Evolutionary conservation across 768 basidiomycete species (phyloP), one percentile per base, ranked within the genome.

Genomic region (Calocybe indica): DNA sequence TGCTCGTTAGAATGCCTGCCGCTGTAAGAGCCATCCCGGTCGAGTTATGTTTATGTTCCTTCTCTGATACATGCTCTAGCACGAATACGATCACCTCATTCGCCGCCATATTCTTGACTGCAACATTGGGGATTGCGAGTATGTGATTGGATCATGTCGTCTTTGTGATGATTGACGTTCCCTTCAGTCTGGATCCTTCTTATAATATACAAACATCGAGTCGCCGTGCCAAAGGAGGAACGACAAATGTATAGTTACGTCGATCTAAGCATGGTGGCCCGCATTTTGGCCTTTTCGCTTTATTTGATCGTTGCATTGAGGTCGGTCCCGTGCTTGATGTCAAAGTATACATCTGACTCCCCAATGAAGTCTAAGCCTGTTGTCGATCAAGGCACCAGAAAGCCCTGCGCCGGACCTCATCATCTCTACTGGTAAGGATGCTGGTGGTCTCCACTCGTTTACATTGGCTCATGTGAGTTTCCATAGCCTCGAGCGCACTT

Each of bases 321-420:
- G 76, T 72, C 32, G 37, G 55, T 49, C 13, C 7, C 12, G 10
- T 12, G 31, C 43, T 14, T n/a, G 46, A 43, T n/a, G 15, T 2
- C 11, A 34, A 5, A 4, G 7, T 35, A 36, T 42, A 41, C 37
- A 37, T 7, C 9, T 28, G 9, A 13, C 49, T 13, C 11, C 7
- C n/a, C 48, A 22, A 15, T 33, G 36, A 45, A 76, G 75, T 47
- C 53, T 77, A 44, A 74, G 74, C 48, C 57, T 78, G 8, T 46
- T 78, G 10, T 75, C 75, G 1, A 60, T 74, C n/a, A 60, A 55
- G 14, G 62, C 71, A 7, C 73, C 74, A 0, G 58, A 67, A 22
- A 75, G 67, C 49, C 74, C 75, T 10, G 63, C 69, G 2, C 74
- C 75, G 7, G 75, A 78, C 52, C 53, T 78, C 36, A 67, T 71